These are phyloP conservation scores for Citrullus amarus DNA, from an alignment of 306 rosid genomes.

Conservation along the genomic window DNA sequence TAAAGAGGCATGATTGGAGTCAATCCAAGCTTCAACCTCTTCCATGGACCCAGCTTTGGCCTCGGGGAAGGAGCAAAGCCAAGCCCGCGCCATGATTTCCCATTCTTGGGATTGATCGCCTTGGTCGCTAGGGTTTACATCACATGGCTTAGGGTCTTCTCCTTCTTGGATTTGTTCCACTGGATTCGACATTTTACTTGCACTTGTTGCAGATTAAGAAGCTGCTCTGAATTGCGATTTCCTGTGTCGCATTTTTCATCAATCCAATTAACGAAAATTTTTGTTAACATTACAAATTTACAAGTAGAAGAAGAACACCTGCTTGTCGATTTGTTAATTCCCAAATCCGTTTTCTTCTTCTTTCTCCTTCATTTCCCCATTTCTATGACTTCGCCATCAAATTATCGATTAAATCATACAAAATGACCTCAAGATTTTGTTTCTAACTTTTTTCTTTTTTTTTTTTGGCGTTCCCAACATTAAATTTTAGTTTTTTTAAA, in stretches of 20 bases:
- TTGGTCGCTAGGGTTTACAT: constrained; percentile 21
- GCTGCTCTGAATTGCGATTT: neutral
- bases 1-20: constrained; percentile 50
- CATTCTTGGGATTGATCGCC: constrained; percentile 59
- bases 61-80: constrained; percentile 73
- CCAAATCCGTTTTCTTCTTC: no score
- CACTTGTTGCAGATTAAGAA: neutral
- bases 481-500: no score
- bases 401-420: no score
- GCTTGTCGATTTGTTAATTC: neutral
- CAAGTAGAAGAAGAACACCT: neutral
- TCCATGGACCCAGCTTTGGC: constrained; percentile 63
- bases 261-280: neutral
- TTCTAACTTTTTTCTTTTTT: no score
- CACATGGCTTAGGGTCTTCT: constrained; percentile 19
- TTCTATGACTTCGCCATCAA: no score
- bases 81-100: constrained; percentile 95
- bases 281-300: neutral
- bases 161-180: constrained; percentile 23
- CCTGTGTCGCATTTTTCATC: neutral
- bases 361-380: no score
- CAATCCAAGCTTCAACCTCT: constrained; percentile 91
- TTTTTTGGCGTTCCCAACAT: no score
- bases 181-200: constrained; percentile 33
- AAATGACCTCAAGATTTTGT: no score